These are phyloP conservation scores for Plenodomus biglobosus DNA, from an alignment of 2,329 filamentous ascomycete species.

Conservation along the genomic window DNA sequence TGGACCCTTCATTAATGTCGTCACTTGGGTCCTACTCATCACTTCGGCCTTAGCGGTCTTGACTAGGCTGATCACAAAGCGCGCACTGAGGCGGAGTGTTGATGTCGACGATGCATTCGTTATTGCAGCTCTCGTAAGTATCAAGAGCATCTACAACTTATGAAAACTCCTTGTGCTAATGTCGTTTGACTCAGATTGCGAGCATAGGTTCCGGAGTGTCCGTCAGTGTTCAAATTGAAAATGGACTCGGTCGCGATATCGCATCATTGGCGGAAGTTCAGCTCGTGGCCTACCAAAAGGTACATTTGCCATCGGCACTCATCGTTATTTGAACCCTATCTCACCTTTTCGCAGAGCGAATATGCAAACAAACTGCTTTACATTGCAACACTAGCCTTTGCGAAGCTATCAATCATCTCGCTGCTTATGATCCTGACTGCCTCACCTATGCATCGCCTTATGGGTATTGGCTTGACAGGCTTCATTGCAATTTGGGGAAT, in stretches of 20 bases:
- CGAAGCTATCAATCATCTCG: conserved; percentile 42
- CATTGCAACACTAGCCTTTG: conserved; percentile 37
- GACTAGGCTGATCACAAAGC: conserved; percentile 40
- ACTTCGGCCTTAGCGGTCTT: conserved; percentile 38
- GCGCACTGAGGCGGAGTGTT: conserved; percentile 33
- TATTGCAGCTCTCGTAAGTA: conserved; percentile 35
- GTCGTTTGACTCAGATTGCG: conserved; percentile 17
- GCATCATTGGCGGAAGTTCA: conserved; percentile 18
- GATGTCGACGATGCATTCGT: conserved; percentile 42
- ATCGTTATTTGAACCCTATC: background rate
- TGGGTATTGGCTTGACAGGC: conserved; percentile 28
- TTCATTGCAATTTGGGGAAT: conserved; percentile 39
- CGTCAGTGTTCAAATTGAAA: conserved; percentile 33
- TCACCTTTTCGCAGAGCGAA: conserved; percentile 25
- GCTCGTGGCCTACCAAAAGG: conserved; percentile 36
- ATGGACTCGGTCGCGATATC: conserved; percentile 35
- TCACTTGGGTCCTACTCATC: conserved; percentile 41
- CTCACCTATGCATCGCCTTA: conserved; percentile 30
- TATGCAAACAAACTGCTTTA: conserved; percentile 42
- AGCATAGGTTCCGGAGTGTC: conserved; percentile 39
- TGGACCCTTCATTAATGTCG: conserved; percentile 40
- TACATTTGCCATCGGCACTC: conserved; percentile 10
- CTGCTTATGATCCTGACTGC: conserved; percentile 40
- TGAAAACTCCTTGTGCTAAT: conserved; percentile 10
- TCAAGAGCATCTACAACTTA: background rate